A percentile compares a stretch with the other conserved stretches of the same genome.
Evolutionary conservation across 2,329 filamentous ascomycete genomes (phyloP).

Genomic region (Penicillium sp.): DNA sequence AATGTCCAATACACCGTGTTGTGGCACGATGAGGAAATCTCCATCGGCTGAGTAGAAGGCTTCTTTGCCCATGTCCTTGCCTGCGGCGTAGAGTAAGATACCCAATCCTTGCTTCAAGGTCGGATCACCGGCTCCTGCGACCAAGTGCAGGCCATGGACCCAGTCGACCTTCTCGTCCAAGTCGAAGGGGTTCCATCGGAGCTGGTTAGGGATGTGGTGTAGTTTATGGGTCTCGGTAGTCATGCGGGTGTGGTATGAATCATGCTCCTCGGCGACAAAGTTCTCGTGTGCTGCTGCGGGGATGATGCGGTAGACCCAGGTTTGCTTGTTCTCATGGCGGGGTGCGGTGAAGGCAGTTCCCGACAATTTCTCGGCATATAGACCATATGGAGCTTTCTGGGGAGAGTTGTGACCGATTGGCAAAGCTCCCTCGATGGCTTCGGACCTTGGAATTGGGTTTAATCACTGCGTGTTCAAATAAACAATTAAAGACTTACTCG

Average conservation of each 20-base stretch:
- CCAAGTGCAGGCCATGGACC: constrained; percentile 67
- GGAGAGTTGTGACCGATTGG: constrained; percentile 78
- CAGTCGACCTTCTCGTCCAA: constrained; percentile 68
- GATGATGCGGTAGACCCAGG: constrained; percentile 71
- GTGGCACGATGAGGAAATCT: constrained; percentile 73
- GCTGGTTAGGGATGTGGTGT: constrained; percentile 76
- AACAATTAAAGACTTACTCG: constrained; percentile 57
- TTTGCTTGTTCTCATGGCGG: constrained; percentile 66
- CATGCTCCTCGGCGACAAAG: constrained; percentile 47
- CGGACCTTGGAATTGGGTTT: constrained; percentile 55
- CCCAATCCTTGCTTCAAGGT: constrained; percentile 76
- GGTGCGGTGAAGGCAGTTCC: constrained; percentile 72
- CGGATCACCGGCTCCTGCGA: constrained; percentile 78
- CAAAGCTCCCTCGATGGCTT: constrained; percentile 72
- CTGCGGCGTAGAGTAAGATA: constrained; percentile 77
- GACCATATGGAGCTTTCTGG: constrained; percentile 73
- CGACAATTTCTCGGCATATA: constrained; percentile 79
- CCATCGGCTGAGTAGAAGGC: constrained; percentile 86
- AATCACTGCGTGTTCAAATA: neutral
- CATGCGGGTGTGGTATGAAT: constrained; percentile 48
- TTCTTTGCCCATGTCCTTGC: constrained; percentile 72
- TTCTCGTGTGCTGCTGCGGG: constrained; percentile 62
- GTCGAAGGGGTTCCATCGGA: constrained; percentile 78
- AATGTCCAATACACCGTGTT: constrained; percentile 72
- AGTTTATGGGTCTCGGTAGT: constrained; percentile 52